A percentile compares a stretch with the other conserved stretches of the same genome.
phyloP scores from a whole-genome alignment of 176 grass and related monocot species.

The Eragrostis curvula region DNA sequence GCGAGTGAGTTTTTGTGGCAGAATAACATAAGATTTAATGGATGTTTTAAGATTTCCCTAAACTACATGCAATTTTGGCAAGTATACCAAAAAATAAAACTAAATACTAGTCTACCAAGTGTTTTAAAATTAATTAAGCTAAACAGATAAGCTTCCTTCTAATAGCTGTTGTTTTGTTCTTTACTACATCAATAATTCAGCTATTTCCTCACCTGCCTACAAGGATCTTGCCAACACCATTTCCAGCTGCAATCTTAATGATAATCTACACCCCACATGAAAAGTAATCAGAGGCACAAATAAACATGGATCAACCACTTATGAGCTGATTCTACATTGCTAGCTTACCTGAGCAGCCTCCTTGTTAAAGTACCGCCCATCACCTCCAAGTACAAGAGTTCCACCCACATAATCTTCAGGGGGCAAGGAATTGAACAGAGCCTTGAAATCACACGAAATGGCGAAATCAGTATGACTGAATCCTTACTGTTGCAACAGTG shows the following conservation, averaged over 20 bases:
- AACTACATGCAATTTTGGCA: not conserved
- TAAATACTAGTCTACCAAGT: not conserved
- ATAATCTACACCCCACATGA: slow-evolving; percentile 62
- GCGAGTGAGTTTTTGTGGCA: slow-evolving; percentile 19
- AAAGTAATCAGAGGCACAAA: slow-evolving; percentile 28
- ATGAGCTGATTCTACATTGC: slow-evolving; percentile 4
- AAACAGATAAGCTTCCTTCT: slow-evolving; percentile 7
- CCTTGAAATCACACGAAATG: slow-evolving; percentile 50
- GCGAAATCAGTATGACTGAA: slow-evolving; percentile 31
- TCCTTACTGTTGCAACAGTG: slow-evolving; percentile 17
- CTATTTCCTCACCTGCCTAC: slow-evolving; percentile 64
- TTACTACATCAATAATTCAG: slow-evolving; percentile 16
- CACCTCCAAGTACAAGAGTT: slow-evolving; percentile 82
- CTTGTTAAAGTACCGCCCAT: slow-evolving; percentile 86
- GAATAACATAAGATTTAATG: not conserved
- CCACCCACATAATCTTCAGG: slow-evolving; percentile 75
- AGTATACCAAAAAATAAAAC: not conserved
- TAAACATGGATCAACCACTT: slow-evolving; percentile 14
- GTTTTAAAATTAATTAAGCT: not conserved
- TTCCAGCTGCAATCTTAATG: slow-evolving; percentile 87
- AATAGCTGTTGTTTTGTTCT: not conserved
- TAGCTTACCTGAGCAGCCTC: slow-evolving; percentile 74
- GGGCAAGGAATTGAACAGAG: slow-evolving; percentile 86
- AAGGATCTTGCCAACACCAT: slow-evolving; percentile 85
- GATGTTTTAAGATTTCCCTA: not conserved